phyloP scores from a whole-genome alignment of 176 grass and related monocot species.

The Saccharum spontaneum region DNA sequence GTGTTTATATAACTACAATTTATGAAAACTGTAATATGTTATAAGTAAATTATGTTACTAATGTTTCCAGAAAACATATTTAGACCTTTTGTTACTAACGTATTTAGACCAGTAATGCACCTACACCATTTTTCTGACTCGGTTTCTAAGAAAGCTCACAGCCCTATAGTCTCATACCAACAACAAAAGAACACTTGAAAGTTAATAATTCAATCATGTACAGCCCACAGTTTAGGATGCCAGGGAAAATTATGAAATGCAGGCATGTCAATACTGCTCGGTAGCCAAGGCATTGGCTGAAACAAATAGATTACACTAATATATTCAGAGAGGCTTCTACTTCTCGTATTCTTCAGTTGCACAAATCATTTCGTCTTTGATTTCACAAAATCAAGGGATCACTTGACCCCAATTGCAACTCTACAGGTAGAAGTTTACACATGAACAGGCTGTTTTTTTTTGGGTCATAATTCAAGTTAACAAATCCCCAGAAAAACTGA shows the following conservation, averaged over 20 bases:
- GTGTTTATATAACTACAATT: no score
- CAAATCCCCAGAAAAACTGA: neutral
- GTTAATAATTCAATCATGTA: no score
- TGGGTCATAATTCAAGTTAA: neutral
- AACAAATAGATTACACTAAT: neutral
- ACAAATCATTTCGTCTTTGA: neutral
- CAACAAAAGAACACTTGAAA: no score
- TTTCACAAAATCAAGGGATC: neutral
- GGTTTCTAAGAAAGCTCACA: no score
- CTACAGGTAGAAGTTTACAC: neutral
- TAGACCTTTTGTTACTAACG: no score
- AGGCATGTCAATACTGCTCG: neutral
- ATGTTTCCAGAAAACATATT: no score
- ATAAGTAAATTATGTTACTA: no score
- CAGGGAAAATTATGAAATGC: neutral
- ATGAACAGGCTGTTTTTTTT: neutral
- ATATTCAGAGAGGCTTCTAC: neutral
- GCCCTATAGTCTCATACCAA: no score
- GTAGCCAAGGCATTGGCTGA: neutral
- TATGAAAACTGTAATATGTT: no score
- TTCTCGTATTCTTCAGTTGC: no score
- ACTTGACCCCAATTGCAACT: neutral
- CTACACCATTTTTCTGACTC: no score
- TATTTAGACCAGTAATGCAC: no score
- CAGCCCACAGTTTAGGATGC: neutral